Percentiles rank a stretch among this genome's conserved stretches.
These are phyloP conservation scores for Phytophthora foliorum DNA, from an alignment of 352 stramenopile species.

Conservation along the genomic window DNA sequence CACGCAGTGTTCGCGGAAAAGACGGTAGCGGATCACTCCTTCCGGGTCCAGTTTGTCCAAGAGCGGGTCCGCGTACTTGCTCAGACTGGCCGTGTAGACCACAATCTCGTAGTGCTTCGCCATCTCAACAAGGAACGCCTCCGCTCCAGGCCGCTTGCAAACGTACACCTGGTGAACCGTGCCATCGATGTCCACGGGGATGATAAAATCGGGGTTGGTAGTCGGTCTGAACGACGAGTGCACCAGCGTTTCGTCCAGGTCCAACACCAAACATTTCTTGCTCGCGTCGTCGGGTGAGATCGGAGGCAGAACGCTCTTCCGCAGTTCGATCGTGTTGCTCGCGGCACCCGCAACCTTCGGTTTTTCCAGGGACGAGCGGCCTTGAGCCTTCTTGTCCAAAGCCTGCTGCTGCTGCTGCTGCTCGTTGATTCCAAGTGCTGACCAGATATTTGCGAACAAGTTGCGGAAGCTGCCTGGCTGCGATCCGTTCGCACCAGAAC, in stretches of 20 bases:
- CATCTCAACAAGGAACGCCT: slow-evolving; percentile 97
- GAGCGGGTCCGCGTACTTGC: slow-evolving; percentile 98
- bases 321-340: slow-evolving; percentile 55
- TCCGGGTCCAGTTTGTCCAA: slow-evolving; percentile 96
- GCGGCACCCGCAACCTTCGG: slow-evolving; percentile 27
- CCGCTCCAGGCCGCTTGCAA: slow-evolving; percentile 93
- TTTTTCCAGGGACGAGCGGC: slow-evolving; percentile 33
- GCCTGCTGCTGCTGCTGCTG: slow-evolving; percentile 60
- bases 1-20: slow-evolving; percentile 96
- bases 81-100: slow-evolving; percentile 98
- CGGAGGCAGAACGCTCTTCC: slow-evolving; percentile 68
- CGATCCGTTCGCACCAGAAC: slow-evolving; percentile 23
- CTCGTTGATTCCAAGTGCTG: slow-evolving; percentile 66
- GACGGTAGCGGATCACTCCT: slow-evolving; percentile 87
- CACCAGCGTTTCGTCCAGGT: slow-evolving; percentile 98
- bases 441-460: slow-evolving; percentile 79
- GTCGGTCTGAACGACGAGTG: slow-evolving; percentile 97
- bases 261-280: slow-evolving; percentile 94
- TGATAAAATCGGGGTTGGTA: slow-evolving; percentile 95
- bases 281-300: slow-evolving; percentile 55
- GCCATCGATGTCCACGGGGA: slow-evolving; percentile 97
- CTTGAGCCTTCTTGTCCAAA: slow-evolving; percentile 40
- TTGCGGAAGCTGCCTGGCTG: slow-evolving; percentile 68
- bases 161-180: slow-evolving; percentile 92
- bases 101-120: slow-evolving; percentile 98